Base-by-base conservation (phyloP, 345 rosid species). In the Citrus glauca region DNA sequence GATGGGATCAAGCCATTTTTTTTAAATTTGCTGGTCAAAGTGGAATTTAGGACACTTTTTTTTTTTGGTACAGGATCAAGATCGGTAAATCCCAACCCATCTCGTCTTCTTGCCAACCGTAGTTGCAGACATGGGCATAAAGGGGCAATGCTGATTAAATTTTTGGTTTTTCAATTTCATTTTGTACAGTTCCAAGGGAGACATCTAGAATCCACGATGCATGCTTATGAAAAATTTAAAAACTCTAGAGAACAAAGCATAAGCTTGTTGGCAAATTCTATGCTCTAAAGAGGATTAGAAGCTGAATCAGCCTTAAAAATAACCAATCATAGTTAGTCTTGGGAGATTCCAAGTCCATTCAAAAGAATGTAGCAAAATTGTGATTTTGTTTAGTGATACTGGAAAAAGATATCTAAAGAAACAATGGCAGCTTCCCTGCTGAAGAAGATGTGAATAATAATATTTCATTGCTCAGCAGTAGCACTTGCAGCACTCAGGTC, bases 401-500 rank as follows among this genome's bases (percentile, higher is more conserved):
- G 69, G 20, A 62, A 62, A 28, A 17, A 24, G 19, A 24, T 59
- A 69, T 65, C 37, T 37, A 42, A 61, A 64, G 27, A 48, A 73
- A 61, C 10, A 57, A 62, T 28, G 16, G 32, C 48, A 56, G 64
- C 25, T 50, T 14, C 66, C 13, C 38, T 42, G 45, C 69, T 50
- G 68, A 57, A 22, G 76, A 53, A n/a, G 56, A 37, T 24, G 38
- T 56, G 38, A 37, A 53, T 45, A 3, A 45, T 45, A 45, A 45
- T 7, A 62, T 63, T 71, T 75, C 74, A 70, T 72, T 75, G 75
- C 7, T 82, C 89, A 30, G 79, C 79, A 71, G 91, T 77, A 40
- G 90, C 98, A 82, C 91, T 94, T 70, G 94, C 97, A 83, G 93
- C 95, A 84, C 89, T 92, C 80, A 92, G 85, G 83, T 94, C 95